Base-by-base conservation (phyloP, 108 stramenopile species). In the Skeletonema marinoi region DNA sequence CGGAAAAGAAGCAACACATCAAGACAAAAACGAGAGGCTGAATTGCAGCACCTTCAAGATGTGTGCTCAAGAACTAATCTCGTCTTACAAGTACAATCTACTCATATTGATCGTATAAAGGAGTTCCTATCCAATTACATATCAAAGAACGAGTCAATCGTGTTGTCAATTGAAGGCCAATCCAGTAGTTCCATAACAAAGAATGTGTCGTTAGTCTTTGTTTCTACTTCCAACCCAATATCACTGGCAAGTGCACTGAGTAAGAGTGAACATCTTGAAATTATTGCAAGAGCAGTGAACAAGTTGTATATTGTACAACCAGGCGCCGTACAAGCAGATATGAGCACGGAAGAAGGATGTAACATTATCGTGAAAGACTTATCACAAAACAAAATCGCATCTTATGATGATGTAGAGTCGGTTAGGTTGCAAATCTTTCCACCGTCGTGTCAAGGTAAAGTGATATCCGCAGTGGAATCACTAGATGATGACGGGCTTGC, bases 361-460 rank as follows among this genome's bases (percentile, higher is more conserved):
- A 6, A 51, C 4, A 4, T 19, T 51, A 17, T 51, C n/a, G 17
- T 51, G 50, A 51, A 51, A n/a, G 17, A 51, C 7, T 51, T 51
- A 17, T 21, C 4, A 51, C 19, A 19, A 51, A 51, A 51, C 50
- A 51, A 6, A 19, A 51, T 19, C 2, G 6, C 6, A 51, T 51
- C 50, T 51, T 21, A n/a, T n/a, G 50, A 51, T 51, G 62, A 32
- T 63, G 14, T 63, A n/a, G 62, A 32, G 13, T 63, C 62, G 14
- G 32, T 63, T 36, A 32, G 62, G 62, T 6, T 63, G 62, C 32
- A 63, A 32, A 36, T 63, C n/a, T 63, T 38, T 63, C 62, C 62
- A 16, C 62, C 62, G n/a, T 51, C 50, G 19, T 51, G 50, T 51
- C 50, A 51, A 51, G 6, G 19, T 1, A 51, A 51, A 51, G 17